A percentile compares a stretch with the other conserved stretches of the same genome.
phyloP scores from a whole-genome alignment of 2,329 filamentous ascomycete genomes.

The Sporothrix pallida region DNA sequence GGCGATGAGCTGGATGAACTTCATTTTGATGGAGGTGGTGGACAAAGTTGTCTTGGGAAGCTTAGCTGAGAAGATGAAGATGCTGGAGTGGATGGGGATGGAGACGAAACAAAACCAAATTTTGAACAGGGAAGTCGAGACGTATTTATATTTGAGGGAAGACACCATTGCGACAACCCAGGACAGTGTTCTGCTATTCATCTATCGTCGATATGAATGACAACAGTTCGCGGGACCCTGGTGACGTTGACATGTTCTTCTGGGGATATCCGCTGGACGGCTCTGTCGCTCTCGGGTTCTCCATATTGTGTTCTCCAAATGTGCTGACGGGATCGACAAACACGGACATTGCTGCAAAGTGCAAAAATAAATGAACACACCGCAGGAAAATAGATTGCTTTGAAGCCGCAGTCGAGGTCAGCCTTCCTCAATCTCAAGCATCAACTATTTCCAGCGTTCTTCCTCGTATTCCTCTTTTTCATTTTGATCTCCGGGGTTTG shows the following conservation, averaged over 20 bases:
- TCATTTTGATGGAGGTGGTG: slow-evolving; percentile 24
- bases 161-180: not conserved
- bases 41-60: not conserved
- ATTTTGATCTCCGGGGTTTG: no score
- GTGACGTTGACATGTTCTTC: slow-evolving; percentile 8
- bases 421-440: no score
- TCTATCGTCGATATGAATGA: not conserved
- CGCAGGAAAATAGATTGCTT: not conserved
- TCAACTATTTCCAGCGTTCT: no score
- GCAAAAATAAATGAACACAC: not conserved
- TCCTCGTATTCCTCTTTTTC: no score
- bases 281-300: not conserved
- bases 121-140: not conserved
- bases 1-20: slow-evolving; percentile 31
- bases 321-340: not conserved
- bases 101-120: not conserved
- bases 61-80: not conserved
- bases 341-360: not conserved
- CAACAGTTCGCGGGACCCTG: not conserved
- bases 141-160: not conserved
- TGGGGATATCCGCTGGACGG: not conserved
- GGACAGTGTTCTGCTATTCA: not conserved
- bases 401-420: no score
- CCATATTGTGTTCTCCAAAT: not conserved
- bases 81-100: not conserved